Base-by-base conservation (phyloP, 164 flowering plant species). In the Sextonia rubra region DNA sequence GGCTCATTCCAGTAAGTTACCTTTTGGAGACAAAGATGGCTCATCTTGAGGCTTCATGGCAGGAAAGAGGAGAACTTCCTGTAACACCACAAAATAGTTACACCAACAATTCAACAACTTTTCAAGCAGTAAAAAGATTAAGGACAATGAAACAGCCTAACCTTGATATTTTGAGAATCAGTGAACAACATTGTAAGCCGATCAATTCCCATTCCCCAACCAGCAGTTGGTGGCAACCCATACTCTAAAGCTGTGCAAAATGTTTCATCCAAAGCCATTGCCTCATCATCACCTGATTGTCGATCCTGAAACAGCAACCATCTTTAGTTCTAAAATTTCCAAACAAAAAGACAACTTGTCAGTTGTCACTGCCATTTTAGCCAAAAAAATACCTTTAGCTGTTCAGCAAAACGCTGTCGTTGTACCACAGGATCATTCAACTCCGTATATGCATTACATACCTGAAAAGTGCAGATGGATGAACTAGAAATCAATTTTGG, bases 121-220 rank as follows among this genome's bases (percentile, higher is more conserved):
- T 6, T 22, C 47, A 26, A 27, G 17, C 20, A 52, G n/a, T 20
- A 52, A 52, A 52, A 52, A 52, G n/a, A 15, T 52, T 14, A 20
- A 11, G n/a, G 58, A 52, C 58, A 29, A 60, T 8, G 44, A 23
- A 18, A 12, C 14, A 27, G 26, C 65, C 71, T 20, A 52, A 95
- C 99, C 97, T 95, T 95, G 30, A 95, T 93, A 77, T 93, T 95
- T 75, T 88, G 97, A 61, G 99, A 95, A 79, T 93, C 97, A 2
- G 98, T 95, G 12, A 95, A 74, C 73, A 95, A 47, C 99, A 95
- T 95, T 12, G 94, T 66, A 15, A 95, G 78, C 56, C 99, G 84
- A 79, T 95, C 99, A 73, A 95, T 84, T n/a, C 98, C 99, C 84
- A 95, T 66, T 62, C 99, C 99, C 99, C 98, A 93, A 24, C 99